Base-by-base conservation (phyloP, 2,329 filamentous ascomycete genomes). In the Xylaria sp. region DNA sequence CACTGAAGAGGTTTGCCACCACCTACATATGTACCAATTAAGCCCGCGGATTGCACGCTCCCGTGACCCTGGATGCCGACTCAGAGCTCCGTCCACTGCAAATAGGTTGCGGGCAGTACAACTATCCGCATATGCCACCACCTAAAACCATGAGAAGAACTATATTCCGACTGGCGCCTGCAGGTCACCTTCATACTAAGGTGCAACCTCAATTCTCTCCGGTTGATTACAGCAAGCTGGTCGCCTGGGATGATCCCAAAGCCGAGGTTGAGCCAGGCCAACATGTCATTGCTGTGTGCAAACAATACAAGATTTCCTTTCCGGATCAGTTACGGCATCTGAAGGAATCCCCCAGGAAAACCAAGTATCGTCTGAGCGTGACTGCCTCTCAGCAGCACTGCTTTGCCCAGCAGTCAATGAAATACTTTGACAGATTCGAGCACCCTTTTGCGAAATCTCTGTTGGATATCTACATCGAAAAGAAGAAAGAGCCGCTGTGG, bases 301-400 rank as follows among this genome's bases (percentile, higher is more conserved):
- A 84, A 69, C 80, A 86, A 69, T 84, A 85, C 78, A 76, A 82
- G 15, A 82, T 88, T 48, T 48, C 13, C 4, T 71, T 76, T 13
- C 72, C 76, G 8, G 25, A 13, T 0, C n/a, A 39, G 10, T 12
- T 74, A 46, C 57, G 64, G 8, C 9, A 15, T n/a, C 15, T 73
- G 8, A 69, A 51, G 25, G 65, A 44, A 12, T 3, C n/a, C 39
- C 2, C n/a, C 44, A 73, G 54, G n/a, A 25, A 12, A 7, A 76
- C 76, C 39, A 58, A 60, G n/a, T 70, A 50, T 69, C 63, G 66
- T 9, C 12, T 78, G 1, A 25, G 1, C 18, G 55, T 72, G 6
- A 6, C 31, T 3, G 1, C 34, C 39, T 74, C 73, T 2, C 67
- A 59, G 25, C 46, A 63, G 20, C 80, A 81, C 66, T 76, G 75